phyloP scores from a whole-genome alignment of 257 asterid genomes.

The Gentiana macrophylla region DNA sequence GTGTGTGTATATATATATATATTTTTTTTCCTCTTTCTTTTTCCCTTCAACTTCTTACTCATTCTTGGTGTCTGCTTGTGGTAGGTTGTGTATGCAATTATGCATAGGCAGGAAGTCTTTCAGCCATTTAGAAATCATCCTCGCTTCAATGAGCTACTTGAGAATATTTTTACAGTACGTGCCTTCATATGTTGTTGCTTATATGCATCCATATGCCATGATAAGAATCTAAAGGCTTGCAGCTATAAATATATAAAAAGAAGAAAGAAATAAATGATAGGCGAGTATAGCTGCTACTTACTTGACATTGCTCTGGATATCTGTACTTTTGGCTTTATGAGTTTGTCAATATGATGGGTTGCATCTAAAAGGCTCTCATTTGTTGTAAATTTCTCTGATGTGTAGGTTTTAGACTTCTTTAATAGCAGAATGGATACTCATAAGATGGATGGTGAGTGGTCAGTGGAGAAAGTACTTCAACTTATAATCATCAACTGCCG shows the following conservation, averaged over 20 bases:
- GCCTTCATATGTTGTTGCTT: conserved; percentile 1
- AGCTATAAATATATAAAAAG: no score
- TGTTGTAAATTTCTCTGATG: background rate
- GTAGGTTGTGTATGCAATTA: conserved; percentile 88
- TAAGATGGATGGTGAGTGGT: conserved; percentile 71
- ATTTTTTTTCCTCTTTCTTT: background rate
- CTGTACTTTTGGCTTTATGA: background rate
- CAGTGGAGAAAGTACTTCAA: conserved; percentile 88
- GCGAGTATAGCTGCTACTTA: background rate
- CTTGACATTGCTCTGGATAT: background rate
- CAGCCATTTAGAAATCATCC: conserved; percentile 92
- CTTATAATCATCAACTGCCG: conserved; percentile 63
- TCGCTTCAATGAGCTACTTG: conserved; percentile 80
- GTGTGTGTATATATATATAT: background rate
- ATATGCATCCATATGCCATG: no score
- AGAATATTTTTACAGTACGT: conserved; percentile 71
- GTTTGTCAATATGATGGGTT: background rate
- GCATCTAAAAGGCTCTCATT: background rate
- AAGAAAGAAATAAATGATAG: background rate
- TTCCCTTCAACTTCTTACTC: background rate
- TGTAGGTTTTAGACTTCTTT: conserved; percentile 82
- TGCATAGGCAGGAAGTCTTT: conserved; percentile 94
- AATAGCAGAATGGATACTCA: conserved; percentile 79
- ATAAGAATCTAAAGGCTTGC: no score
- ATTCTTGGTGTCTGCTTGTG: conserved; percentile 15